These are phyloP conservation scores for Nicotiana sylvestris DNA, from an alignment of 257 asterid genomes.

Conservation along the genomic window DNA sequence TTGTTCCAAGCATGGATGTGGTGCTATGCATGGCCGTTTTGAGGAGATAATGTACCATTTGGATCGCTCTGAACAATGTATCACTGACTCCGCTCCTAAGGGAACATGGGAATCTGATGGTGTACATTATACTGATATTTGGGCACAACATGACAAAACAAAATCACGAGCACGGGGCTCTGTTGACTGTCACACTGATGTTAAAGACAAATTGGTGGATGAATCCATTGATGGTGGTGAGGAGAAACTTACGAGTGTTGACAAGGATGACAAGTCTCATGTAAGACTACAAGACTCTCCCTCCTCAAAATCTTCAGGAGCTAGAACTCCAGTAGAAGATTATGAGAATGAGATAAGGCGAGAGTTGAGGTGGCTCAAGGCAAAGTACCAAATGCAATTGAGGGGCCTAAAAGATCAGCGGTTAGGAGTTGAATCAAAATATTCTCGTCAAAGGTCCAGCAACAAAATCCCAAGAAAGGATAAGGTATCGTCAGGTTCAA, in stretches of 20 bases:
- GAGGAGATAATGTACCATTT: constrained; percentile 74
- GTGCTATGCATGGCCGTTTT: constrained; percentile 73
- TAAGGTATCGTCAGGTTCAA: background rate
- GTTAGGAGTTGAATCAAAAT: constrained; percentile 25
- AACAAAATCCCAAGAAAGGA: constrained; percentile 17
- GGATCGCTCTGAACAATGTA: constrained; percentile 48
- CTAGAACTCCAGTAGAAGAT: constrained; percentile 20
- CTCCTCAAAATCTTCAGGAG: constrained; percentile 20
- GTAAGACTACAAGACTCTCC: constrained; percentile 11
- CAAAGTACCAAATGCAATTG: constrained; percentile 52
- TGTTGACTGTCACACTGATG: constrained; percentile 9
- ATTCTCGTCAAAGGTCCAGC: constrained; percentile 10
- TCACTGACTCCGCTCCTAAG: constrained; percentile 32
- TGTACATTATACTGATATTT: constrained; percentile 27
- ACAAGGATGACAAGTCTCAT: constrained; percentile 3
- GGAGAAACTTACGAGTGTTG: background rate
- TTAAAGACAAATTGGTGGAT: constrained; percentile 9
- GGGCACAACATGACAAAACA: constrained; percentile 35
- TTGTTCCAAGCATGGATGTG: constrained; percentile 48
- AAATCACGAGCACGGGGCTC: constrained; percentile 19
- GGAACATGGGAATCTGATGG: constrained; percentile 32
- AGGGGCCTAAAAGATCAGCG: constrained; percentile 46
- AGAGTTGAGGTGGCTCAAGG: constrained; percentile 68
- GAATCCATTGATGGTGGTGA: constrained; percentile 16
- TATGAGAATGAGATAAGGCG: constrained; percentile 42